These are phyloP conservation scores for Apiotrichum gracile DNA, from an alignment of 1,284 basidiomycete species.

Conservation along the genomic window DNA sequence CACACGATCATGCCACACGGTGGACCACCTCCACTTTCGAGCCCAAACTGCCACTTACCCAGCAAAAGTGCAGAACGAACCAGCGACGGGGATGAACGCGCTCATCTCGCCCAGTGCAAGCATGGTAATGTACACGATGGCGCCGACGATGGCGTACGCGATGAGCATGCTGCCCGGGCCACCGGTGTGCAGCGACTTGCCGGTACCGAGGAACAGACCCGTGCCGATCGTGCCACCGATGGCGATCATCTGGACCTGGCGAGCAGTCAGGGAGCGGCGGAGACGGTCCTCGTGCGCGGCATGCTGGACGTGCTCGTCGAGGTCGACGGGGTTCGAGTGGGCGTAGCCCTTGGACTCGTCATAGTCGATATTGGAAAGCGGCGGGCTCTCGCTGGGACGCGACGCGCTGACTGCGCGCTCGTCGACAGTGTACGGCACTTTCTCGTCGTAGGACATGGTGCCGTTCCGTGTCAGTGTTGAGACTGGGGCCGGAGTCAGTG, in stretches of 20 bases:
- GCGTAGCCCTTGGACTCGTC: not conserved
- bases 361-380: too few relatives aligned
- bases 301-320: not conserved
- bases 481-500: too few relatives aligned
- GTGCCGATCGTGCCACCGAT: conserved; percentile 21
- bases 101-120: conserved; percentile 49
- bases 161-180: conserved; percentile 39
- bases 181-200: conserved; percentile 30
- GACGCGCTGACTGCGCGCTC: too few relatives aligned
- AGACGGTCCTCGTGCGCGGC: conserved; percentile 4
- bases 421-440: too few relatives aligned
- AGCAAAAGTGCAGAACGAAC: conserved; percentile 73
- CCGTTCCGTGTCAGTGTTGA: too few relatives aligned
- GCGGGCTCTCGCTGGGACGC: too few relatives aligned
- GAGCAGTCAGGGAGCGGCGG: conserved; percentile 2
- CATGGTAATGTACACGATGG: conserved; percentile 45
- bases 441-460: too few relatives aligned
- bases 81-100: conserved; percentile 50
- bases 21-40: not conserved
- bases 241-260: conserved; percentile 23
- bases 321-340: too few relatives aligned
- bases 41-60: not conserved
- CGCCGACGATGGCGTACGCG: conserved; percentile 34
- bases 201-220: conserved; percentile 11
- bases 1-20: too few relatives aligned